Conservation (phyloP, 208 protist species). For the Lotmaria passim region DNA sequence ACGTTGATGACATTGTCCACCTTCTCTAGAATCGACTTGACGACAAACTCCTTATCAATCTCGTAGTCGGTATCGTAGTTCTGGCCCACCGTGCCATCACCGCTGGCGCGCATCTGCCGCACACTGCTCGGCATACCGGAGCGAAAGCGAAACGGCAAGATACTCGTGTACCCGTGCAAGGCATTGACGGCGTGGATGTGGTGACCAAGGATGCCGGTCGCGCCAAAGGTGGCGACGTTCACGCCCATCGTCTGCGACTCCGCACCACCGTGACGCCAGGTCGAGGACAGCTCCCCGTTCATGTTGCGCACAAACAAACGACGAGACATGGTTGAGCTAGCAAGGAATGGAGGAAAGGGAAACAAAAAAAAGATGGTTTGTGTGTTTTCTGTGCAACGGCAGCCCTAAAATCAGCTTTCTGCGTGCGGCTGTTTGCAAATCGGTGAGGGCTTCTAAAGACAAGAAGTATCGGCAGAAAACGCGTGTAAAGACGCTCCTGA, state of each 20-base stretch:
- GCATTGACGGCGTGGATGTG: conserved; percentile 77
- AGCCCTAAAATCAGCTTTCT: too few relatives aligned
- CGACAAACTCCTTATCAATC: conserved; percentile 92
- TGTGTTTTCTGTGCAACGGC: too few relatives aligned
- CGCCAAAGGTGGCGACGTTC: conserved; percentile 86
- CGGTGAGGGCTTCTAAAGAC: too few relatives aligned
- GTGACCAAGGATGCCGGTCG: conserved; percentile 82
- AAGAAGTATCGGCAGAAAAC: too few relatives aligned
- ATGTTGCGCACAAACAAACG: conserved; percentile 87
- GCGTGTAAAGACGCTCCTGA: too few relatives aligned
- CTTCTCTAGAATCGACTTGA: conserved; percentile 90
- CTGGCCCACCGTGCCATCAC: conserved; percentile 87
- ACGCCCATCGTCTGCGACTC: conserved; percentile 86
- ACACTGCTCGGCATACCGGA: conserved; percentile 78
- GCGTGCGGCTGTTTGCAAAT: too few relatives aligned
- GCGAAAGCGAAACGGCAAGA: conserved; percentile 88
- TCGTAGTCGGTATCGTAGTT: conserved; percentile 92
- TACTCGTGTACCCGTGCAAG: conserved; percentile 86
- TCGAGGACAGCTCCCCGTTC: conserved; percentile 86
- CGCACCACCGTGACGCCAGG: conserved; percentile 77
- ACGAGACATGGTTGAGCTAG: conserved; percentile 68
- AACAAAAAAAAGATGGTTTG: not conserved
- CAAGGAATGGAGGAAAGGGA: not conserved
- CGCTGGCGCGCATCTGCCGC: conserved; percentile 70
- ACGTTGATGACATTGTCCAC: conserved; percentile 82